A percentile compares a stretch with the other conserved stretches of the same genome.
These are phyloP conservation scores for Mortierella polycephala DNA, from an alignment of 371 early-diverging fungal genomes.

Conservation along the genomic window DNA sequence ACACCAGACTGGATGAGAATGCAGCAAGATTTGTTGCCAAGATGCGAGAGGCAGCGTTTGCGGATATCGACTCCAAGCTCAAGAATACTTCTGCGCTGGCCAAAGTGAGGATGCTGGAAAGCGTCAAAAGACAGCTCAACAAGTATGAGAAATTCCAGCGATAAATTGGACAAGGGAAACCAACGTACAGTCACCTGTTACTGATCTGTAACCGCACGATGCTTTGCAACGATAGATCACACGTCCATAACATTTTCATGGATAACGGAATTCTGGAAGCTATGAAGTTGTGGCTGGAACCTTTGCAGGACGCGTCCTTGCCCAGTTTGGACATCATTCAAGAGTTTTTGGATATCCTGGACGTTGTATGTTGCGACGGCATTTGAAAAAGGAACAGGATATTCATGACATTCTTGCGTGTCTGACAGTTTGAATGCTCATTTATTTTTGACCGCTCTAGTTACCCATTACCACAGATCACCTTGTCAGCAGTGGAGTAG, in stretches of 20 bases:
- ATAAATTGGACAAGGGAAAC: not conserved
- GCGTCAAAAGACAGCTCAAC: conserved; percentile 72
- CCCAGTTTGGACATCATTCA: conserved; percentile 94
- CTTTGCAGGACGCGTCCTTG: conserved; percentile 93
- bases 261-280: conserved; percentile 90
- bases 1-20: conserved; percentile 74
- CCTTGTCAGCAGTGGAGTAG: conserved; percentile 85
- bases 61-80: conserved; percentile 82
- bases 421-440: conserved; percentile 36
- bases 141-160: conserved; percentile 61
- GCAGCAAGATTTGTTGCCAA: conserved; percentile 72
- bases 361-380: conserved; percentile 59
- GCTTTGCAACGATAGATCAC: conserved; percentile 51
- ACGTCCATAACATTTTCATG: conserved; percentile 77
- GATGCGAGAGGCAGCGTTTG: conserved; percentile 85
- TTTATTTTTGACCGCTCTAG: conserved; percentile 26
- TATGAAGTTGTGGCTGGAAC: conserved; percentile 96
- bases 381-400: not conserved
- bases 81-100: conserved; percentile 81
- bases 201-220: no score
- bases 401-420: not conserved
- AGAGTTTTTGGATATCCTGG: conserved; percentile 82
- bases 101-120: conserved; percentile 85
- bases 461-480: conserved; percentile 89
- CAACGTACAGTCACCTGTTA: no score